These are phyloP conservation scores for Pythium dissotocum DNA, from an alignment of 352 stramenopile species.

Conservation along the genomic window DNA sequence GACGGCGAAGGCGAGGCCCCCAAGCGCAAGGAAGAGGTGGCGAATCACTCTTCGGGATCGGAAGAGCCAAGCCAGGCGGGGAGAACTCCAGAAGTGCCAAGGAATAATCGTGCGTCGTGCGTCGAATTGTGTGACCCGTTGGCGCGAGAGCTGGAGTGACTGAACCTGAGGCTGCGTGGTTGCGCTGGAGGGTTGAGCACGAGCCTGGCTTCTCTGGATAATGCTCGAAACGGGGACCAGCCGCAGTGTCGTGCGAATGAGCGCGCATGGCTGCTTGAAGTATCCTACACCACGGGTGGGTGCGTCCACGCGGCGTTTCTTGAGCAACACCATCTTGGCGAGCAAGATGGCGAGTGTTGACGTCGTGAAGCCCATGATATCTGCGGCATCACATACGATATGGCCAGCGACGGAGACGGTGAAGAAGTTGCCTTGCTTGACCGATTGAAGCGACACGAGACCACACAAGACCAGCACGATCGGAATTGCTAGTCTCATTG, in stretches of 20 bases:
- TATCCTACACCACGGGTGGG: neutral
- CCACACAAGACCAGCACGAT: constrained; percentile 1
- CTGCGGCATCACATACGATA: neutral
- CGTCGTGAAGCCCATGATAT: constrained; percentile 11
- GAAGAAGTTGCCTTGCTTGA: constrained; percentile 8
- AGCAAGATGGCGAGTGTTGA: constrained; percentile 9
- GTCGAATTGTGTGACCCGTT: constrained; percentile 2
- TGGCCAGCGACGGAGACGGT: neutral
- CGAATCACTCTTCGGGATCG: neutral
- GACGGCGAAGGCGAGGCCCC: neutral
- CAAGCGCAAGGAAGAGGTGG: neutral
- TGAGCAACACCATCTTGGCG: constrained; percentile 14
- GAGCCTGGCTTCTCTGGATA: neutral
- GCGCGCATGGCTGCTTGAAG: neutral
- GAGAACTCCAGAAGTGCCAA: constrained; percentile 1
- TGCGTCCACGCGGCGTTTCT: neutral
- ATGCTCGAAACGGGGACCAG: neutral
- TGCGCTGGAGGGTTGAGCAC: neutral
- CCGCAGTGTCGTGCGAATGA: constrained; percentile 4
- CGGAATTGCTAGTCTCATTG: constrained; percentile 1
- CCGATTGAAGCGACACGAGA: neutral
- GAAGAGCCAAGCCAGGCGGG: neutral
- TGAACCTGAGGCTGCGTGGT: neutral
- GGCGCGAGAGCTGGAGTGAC: constrained; percentile 5
- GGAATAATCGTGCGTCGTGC: constrained; percentile 8